phyloP scores from a whole-genome alignment of 2,329 filamentous ascomycete genomes.

The Seiridium cupressi region DNA sequence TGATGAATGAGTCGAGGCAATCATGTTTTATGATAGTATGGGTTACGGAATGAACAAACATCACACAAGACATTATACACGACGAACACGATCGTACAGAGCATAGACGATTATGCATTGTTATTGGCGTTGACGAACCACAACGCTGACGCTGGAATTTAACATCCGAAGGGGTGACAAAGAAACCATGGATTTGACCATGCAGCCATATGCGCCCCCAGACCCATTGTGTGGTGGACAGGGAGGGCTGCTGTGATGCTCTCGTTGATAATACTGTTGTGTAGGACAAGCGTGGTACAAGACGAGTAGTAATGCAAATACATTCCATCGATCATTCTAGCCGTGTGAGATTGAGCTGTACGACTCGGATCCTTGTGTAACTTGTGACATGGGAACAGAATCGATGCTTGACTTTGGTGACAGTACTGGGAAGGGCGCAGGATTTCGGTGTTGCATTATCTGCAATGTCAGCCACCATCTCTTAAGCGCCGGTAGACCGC shows the following conservation, averaged over 20 bases:
- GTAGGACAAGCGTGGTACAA: background rate
- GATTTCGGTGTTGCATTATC: background rate
- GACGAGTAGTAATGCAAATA: slow-evolving; percentile 2
- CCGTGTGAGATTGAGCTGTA: background rate
- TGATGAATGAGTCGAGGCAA: slow-evolving; percentile 3
- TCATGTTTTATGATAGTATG: slow-evolving; percentile 9
- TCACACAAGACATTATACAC: slow-evolving; percentile 12
- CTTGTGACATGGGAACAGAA: background rate
- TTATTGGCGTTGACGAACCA: slow-evolving; percentile 3
- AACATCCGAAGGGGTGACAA: background rate
- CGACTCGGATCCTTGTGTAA: background rate
- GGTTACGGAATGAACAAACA: slow-evolving; percentile 13
- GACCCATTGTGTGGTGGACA: background rate
- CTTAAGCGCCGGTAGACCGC: background rate
- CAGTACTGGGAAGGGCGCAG: background rate
- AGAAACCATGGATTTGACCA: background rate
- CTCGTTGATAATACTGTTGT: slow-evolving; percentile 2
- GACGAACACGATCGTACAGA: slow-evolving; percentile 7
- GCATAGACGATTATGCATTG: slow-evolving; percentile 10
- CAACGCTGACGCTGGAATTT: background rate
- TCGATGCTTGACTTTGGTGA: background rate
- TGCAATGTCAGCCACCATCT: background rate
- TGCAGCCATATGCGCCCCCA: background rate
- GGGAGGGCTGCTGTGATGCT: background rate
- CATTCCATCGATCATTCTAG: background rate